phyloP scores from a whole-genome alignment of 108 stramenopile species.

The Cylindrotheca closterium region DNA sequence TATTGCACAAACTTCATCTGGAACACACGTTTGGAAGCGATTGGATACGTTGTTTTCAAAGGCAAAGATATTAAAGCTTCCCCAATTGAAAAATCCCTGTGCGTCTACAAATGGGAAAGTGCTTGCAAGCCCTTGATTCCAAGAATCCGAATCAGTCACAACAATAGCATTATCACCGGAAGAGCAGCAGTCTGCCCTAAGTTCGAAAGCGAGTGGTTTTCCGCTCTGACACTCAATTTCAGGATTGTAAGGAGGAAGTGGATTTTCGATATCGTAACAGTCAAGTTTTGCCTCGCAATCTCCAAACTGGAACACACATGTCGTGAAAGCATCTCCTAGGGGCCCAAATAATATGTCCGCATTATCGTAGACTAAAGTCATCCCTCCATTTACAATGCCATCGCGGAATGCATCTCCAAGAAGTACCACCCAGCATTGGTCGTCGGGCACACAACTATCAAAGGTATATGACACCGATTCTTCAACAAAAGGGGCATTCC shows the following conservation, averaged over 20 bases:
- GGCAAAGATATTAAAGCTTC: not conserved
- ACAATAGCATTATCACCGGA: not conserved
- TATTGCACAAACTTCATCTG: not conserved
- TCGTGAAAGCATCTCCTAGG: too few species aligned
- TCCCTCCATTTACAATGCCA: too few species aligned
- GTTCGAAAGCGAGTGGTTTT: not conserved
- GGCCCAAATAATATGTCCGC: too few species aligned
- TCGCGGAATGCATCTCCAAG: too few species aligned
- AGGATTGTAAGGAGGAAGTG: not conserved
- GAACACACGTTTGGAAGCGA: not conserved
- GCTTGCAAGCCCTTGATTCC: not conserved
- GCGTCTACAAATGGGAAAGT: not conserved
- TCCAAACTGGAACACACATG: too few species aligned
- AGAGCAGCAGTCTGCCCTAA: not conserved
- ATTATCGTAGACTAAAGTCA: too few species aligned
- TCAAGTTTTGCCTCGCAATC: too few species aligned
- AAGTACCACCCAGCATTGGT: too few species aligned
- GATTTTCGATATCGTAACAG: too few species aligned
- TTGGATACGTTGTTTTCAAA: not conserved
- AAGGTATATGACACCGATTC: too few species aligned
- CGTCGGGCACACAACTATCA: too few species aligned
- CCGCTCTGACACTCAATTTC: not conserved
- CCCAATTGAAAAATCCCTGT: not conserved
- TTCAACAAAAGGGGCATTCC: too few species aligned
- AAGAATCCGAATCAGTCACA: not conserved